Evolutionary conservation across 257 asterid species (phyloP).

Genomic region (Salvia miltiorrhiza): DNA sequence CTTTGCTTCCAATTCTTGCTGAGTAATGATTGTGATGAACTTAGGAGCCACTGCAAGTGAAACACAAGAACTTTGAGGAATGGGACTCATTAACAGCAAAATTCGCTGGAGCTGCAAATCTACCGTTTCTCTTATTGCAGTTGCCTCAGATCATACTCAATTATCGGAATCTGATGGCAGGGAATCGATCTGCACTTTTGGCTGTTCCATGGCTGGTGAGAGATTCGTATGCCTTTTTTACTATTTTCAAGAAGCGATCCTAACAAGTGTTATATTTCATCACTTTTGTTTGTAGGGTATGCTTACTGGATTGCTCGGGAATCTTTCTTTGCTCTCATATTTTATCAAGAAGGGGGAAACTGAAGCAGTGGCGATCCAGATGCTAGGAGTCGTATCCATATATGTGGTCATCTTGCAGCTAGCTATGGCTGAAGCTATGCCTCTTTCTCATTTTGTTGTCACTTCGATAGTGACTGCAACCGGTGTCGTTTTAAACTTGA

Average conservation of each 20-base stretch:
- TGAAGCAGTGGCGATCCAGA: conserved; percentile 81
- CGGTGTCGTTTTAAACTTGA: conserved; percentile 66
- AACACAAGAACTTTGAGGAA: conserved; percentile 46
- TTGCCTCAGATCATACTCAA: conserved; percentile 93
- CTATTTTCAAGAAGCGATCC: neutral
- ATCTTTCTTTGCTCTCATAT: conserved; percentile 78
- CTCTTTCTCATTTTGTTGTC: conserved; percentile 73
- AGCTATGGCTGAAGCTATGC: conserved; percentile 97
- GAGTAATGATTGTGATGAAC: conserved; percentile 17
- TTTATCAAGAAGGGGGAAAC: conserved; percentile 86
- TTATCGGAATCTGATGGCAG: conserved; percentile 75
- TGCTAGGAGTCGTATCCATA: conserved; percentile 78
- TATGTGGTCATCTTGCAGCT: conserved; percentile 77
- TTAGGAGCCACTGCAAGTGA: conserved; percentile 44
- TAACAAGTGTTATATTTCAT: neutral
- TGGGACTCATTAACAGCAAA: conserved; percentile 87
- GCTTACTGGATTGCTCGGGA: conserved; percentile 97
- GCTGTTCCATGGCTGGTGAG: conserved; percentile 98
- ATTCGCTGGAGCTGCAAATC: conserved; percentile 89
- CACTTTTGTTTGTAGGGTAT: conserved; percentile 59
- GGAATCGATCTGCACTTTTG: conserved; percentile 70
- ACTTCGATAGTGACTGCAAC: conserved; percentile 71
- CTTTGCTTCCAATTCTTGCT: conserved; percentile 9
- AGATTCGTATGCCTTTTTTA: conserved; percentile 7
- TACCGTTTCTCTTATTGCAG: conserved; percentile 87